Evolutionary conservation across 2,329 filamentous ascomycete genomes (phyloP).

Genomic region (Sporothrix pseudoabietina): DNA sequence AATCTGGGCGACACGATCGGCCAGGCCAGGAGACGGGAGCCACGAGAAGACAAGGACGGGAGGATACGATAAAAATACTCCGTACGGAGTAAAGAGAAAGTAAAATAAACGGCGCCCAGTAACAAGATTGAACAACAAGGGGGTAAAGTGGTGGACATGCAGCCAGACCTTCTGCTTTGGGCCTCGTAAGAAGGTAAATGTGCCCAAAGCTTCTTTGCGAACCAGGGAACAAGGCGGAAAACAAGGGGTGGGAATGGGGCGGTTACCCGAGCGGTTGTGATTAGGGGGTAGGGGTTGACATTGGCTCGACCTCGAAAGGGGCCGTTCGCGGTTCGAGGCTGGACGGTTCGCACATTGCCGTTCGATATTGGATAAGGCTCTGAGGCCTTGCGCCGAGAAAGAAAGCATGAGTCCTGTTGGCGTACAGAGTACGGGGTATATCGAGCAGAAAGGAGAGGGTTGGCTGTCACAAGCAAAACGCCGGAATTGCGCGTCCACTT

Average conservation of each 20-base stretch:
- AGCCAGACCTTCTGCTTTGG: background rate
- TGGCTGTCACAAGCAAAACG: constrained; percentile 8
- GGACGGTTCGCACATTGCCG: background rate
- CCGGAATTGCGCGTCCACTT: background rate
- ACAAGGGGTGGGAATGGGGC: background rate
- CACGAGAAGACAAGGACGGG: background rate
- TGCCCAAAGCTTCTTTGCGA: background rate
- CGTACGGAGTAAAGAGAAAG: background rate
- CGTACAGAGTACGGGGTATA: background rate
- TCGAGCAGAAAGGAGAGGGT: background rate
- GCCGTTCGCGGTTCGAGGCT: background rate
- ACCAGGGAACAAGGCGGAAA: constrained; percentile 4
- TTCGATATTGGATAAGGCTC: constrained; percentile 2
- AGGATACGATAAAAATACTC: constrained; percentile 5
- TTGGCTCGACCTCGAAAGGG: background rate
- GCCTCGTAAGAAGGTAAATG: background rate
- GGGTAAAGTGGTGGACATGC: background rate
- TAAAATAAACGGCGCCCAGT: background rate
- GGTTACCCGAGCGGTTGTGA: constrained; percentile 6
- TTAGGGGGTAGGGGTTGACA: background rate
- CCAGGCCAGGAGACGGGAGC: constrained; percentile 6
- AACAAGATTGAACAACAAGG: background rate
- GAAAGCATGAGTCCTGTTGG: background rate
- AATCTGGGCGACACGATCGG: constrained; percentile 21
- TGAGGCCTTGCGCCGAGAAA: background rate